Conservation (phyloP, 2,329 filamentous ascomycete genomes). For the Fusarium staphyleae region DNA sequence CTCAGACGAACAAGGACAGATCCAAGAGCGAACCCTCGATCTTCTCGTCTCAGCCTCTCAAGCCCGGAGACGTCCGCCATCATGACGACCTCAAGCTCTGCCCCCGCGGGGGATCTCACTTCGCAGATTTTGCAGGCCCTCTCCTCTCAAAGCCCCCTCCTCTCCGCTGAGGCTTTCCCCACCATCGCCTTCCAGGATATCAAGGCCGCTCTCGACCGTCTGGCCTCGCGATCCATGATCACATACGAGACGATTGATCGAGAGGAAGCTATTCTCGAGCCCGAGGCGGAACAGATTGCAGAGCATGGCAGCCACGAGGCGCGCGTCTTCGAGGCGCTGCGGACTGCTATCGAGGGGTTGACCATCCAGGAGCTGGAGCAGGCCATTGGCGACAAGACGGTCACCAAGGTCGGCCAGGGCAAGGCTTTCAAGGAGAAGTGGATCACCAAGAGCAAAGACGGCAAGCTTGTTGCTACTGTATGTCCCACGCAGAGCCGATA, state of each 20-base stretch:
- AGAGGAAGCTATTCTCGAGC: conserved; percentile 78
- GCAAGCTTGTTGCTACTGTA: conserved; percentile 62
- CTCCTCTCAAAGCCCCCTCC: conserved; percentile 67
- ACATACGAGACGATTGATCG: conserved; percentile 82
- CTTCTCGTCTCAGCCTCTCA: conserved; percentile 16
- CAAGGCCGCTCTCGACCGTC: conserved; percentile 87
- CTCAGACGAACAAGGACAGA: conserved; percentile 35
- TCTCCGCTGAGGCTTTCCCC: conserved; percentile 75
- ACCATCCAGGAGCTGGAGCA: conserved; percentile 77
- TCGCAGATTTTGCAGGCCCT: conserved; percentile 71
- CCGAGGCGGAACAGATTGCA: conserved; percentile 75
- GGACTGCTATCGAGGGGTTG: conserved; percentile 77
- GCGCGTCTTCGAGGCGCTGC: conserved; percentile 79
- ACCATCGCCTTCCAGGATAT: conserved; percentile 69
- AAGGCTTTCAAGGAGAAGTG: conserved; percentile 88
- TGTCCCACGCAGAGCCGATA: conserved; percentile 30
- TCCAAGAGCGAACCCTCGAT: conserved; percentile 15
- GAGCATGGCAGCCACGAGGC: conserved; percentile 82
- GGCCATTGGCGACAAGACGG: conserved; percentile 74
- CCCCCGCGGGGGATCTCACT: conserved; percentile 63
- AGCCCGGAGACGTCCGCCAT: conserved; percentile 25
- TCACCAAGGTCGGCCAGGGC: conserved; percentile 85
- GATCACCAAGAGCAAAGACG: conserved; percentile 68
- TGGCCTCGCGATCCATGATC: conserved; percentile 86
- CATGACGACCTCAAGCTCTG: conserved; percentile 53